Evolutionary conservation across 2,329 filamentous ascomycete species (phyloP), one percentile per base, ranked within the genome.

Genomic region (Cercospora sp.): DNA sequence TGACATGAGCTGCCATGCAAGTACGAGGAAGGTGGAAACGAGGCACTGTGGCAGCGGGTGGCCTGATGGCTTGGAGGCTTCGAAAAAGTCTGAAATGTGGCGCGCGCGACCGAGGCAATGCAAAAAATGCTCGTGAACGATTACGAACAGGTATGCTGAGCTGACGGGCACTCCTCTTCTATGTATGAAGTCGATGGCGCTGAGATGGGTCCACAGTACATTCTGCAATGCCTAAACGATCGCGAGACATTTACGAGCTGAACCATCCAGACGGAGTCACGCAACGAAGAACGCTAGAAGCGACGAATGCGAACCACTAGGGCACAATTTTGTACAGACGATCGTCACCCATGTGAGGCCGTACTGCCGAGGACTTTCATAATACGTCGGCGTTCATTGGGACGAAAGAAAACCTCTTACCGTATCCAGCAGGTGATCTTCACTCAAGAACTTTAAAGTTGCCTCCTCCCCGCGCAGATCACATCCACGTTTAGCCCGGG

Each of bases 401-500:
- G 20, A 7, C n/a, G 33, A n/a, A 12, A 23, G 33, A 18, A 3
- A 28, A 18, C 18, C 31, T 45, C 59, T 61, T 61, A 61, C 59
- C 39, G 3, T 3, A 20, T 62, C 8, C 9, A 16, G 60, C 26
- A 62, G 39, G 36, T 51, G 60, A 62, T 62, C 39, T 31, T 30
- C 60, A 26, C 13, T 60, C 58, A n/a, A 23, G n/a, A 26, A 60
- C 33, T 60, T 61, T 45, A 42, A 23, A 62, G 20, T 28, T 20
- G 33, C 60, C 42, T 28, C n/a, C 31, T 33, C 60, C 39, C 39
- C 60, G 18, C 60, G 42, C 20, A 45, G 60, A 62, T 62, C 60
- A 48, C 60, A 13, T 51, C 60, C 26, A 48, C 23, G 36, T 28
- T 62, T 12, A 30, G 60, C 36, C 13, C 23, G n/a, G 12, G 31